These are phyloP conservation scores for Cydonia oblonga DNA, from an alignment of 331 rosid genomes.

Conservation along the genomic window DNA sequence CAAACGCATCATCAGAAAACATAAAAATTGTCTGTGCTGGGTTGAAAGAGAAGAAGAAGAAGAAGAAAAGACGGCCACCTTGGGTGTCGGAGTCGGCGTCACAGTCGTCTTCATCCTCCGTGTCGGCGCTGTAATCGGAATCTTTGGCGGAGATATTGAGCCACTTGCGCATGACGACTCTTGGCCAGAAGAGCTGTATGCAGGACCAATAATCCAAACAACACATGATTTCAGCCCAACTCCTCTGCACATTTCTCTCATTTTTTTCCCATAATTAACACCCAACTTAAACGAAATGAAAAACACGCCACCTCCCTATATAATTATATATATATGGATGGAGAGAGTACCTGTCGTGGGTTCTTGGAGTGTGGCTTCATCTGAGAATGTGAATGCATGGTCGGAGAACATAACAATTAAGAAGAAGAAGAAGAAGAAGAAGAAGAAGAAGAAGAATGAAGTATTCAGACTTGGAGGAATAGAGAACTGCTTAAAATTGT, in stretches of 20 bases:
- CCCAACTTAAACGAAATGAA: not conserved
- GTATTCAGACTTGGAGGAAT: not conserved
- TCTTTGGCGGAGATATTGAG: constrained; percentile 52
- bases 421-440: not conserved
- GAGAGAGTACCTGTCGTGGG: constrained; percentile 11
- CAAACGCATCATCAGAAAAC: not conserved
- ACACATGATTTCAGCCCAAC: constrained; percentile 42
- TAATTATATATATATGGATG: not conserved
- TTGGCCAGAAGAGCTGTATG: constrained; percentile 78
- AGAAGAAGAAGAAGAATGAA: not conserved
- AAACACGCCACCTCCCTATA: not conserved
- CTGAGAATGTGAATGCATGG: constrained; percentile 1
- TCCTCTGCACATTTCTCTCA: constrained; percentile 36
- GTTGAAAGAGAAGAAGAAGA: not conserved
- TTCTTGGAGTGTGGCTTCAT: constrained; percentile 22
- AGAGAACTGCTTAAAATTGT: not conserved
- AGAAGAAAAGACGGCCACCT: constrained; percentile 19
- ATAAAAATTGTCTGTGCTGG: no score
- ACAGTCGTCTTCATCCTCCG: constrained; percentile 16
- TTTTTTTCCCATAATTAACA: constrained; percentile 28
- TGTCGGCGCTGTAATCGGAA: constrained; percentile 68
- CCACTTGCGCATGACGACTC: constrained; percentile 72
- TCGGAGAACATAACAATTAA: not conserved
- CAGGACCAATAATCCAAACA: constrained; percentile 60
- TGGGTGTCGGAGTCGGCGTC: constrained; percentile 40